Conservation (phyloP, 352 stramenopile species). For the Pythium biforme region DNA sequence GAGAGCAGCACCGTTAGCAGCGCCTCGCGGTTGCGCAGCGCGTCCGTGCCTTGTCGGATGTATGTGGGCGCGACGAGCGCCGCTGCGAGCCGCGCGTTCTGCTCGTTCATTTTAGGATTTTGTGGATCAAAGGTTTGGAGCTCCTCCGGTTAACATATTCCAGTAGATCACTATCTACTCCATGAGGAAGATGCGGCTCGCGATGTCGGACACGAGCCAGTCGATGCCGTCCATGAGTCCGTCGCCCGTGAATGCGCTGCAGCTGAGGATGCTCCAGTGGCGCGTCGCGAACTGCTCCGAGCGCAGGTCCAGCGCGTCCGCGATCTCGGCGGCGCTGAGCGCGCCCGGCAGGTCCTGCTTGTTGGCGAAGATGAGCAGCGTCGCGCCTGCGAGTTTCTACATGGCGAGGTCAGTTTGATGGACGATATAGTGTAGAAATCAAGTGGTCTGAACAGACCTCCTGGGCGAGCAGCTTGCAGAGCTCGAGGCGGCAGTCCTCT, state of each 20-base stretch:
- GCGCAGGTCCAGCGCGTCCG: slow-evolving; percentile 79
- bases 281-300: slow-evolving; percentile 81
- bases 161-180: slow-evolving; percentile 38
- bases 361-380: slow-evolving; percentile 99
- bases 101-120: slow-evolving; percentile 40
- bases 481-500: slow-evolving; percentile 92
- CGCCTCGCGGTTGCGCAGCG: slow-evolving; percentile 62
- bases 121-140: background rate
- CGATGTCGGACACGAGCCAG: slow-evolving; percentile 97
- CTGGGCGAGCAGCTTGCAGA: slow-evolving; percentile 84
- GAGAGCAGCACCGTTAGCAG: slow-evolving; percentile 76
- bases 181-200: slow-evolving; percentile 95
- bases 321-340: slow-evolving; percentile 91
- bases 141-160: slow-evolving; percentile 2
- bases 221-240: slow-evolving; percentile 97
- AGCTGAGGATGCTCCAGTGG: slow-evolving; percentile 93
- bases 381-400: slow-evolving; percentile 97
- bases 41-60: slow-evolving; percentile 73
- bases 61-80: slow-evolving; percentile 66
- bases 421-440: background rate
- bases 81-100: slow-evolving; percentile 48
- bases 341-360: slow-evolving; percentile 97
- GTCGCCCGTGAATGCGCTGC: slow-evolving; percentile 95
- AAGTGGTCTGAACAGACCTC: slow-evolving; percentile 48
- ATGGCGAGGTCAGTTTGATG: background rate